Evolutionary conservation across 1,284 basidiomycete genomes (phyloP).

Genomic region (Sparassis latifolia): DNA sequence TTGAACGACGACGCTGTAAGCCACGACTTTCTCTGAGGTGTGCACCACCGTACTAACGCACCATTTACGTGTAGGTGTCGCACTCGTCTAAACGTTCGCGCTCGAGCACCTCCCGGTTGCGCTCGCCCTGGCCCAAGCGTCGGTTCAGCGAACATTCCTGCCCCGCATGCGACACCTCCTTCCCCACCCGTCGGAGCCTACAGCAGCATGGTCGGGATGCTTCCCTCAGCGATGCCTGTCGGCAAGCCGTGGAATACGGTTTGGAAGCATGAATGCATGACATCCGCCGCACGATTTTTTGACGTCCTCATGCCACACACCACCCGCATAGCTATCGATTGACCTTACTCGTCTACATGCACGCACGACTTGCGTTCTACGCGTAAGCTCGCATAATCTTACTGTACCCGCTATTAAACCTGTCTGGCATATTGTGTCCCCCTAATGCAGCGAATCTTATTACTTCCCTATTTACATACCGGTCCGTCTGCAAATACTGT

Average conservation of each 20-base stretch:
- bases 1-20: constrained; percentile 41
- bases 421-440: neutral
- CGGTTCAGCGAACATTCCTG: constrained; percentile 37
- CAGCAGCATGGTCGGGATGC: constrained; percentile 49
- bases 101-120: constrained; percentile 12
- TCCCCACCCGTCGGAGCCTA: constrained; percentile 48
- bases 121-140: constrained; percentile 15
- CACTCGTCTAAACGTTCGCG: constrained; percentile 38
- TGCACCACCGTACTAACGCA: constrained; percentile 5
- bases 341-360: neutral
- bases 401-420: neutral
- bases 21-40: constrained; percentile 18
- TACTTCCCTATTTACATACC: no score
- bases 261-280: constrained; percentile 41
- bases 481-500: no score
- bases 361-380: neutral
- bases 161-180: constrained; percentile 65
- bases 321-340: neutral
- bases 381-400: neutral
- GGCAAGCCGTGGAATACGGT: constrained; percentile 63
- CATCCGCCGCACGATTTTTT: neutral
- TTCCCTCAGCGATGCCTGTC: constrained; percentile 57
- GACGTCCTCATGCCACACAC: neutral
- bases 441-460: neutral
- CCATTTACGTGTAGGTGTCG: constrained; percentile 32